Evolutionary conservation across 2,329 filamentous ascomycete species (phyloP).

Genomic region (Ophioceras dolichostomum): DNA sequence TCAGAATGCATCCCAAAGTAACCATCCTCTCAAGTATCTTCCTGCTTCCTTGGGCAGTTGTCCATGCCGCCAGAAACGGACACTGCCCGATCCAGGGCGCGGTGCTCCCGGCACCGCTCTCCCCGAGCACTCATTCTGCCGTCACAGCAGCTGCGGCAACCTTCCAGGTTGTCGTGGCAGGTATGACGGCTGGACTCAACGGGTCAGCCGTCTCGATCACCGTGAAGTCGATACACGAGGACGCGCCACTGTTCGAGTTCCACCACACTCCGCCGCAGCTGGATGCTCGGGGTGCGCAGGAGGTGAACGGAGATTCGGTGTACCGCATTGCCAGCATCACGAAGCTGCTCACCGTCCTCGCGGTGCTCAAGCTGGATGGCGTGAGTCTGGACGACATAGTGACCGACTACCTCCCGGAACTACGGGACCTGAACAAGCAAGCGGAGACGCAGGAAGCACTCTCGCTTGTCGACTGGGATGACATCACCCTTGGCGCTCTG

Average conservation of each 20-base stretch:
- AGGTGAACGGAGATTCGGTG: constrained; percentile 18
- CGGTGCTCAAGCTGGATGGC: constrained; percentile 15
- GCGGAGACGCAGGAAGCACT: not conserved
- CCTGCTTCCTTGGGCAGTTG: too few relatives aligned
- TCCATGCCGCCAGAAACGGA: constrained; percentile 1
- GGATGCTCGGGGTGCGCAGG: constrained; percentile 12
- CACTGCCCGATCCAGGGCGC: constrained; percentile 1
- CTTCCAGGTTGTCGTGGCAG: not conserved
- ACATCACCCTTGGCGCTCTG: constrained; percentile 1
- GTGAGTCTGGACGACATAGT: constrained; percentile 27
- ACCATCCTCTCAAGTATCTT: too few relatives aligned
- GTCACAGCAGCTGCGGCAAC: not conserved
- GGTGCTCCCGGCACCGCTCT: not conserved
- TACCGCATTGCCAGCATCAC: constrained; percentile 24
- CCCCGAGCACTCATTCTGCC: not conserved
- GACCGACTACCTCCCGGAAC: constrained; percentile 29
- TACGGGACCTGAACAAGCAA: constrained; percentile 8
- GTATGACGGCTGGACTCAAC: not conserved
- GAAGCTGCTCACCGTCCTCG: constrained; percentile 20
- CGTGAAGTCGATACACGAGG: constrained; percentile 28
- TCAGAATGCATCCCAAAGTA: too few relatives aligned
- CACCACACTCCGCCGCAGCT: constrained; percentile 24
- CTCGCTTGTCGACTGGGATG: constrained; percentile 1
- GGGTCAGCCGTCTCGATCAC: constrained; percentile 20
- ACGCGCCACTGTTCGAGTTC: constrained; percentile 21